A percentile compares a stretch with the other conserved stretches of the same genome.
Conservation (phyloP, 208 protist genomes). For the Vickermania ingenoplastis region DNA sequence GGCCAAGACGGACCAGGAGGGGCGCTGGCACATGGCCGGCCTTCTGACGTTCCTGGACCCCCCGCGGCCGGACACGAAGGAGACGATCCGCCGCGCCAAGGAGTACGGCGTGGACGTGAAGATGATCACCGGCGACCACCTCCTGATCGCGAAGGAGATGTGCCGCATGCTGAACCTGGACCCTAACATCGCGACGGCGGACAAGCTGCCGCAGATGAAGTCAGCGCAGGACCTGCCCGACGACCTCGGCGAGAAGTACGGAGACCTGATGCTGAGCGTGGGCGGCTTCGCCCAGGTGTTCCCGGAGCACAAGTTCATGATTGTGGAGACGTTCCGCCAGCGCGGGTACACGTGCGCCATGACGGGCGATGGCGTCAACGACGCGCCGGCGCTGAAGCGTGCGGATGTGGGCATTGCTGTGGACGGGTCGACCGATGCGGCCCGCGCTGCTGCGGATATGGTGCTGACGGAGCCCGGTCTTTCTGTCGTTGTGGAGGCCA, state of each 20-base stretch:
- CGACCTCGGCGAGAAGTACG: constrained; percentile 42
- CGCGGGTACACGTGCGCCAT: constrained; percentile 89
- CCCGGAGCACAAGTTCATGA: constrained; percentile 95
- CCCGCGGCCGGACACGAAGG: too few species aligned
- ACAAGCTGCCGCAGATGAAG: constrained; percentile 57
- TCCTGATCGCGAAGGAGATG: constrained; percentile 79
- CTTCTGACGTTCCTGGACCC: too few species aligned
- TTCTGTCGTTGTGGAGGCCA: constrained; percentile 89
- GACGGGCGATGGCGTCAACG: constrained; percentile 97
- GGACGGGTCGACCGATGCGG: constrained; percentile 89
- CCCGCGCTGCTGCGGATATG: constrained; percentile 91
- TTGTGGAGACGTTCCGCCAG: too few species aligned
- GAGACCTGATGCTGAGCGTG: constrained; percentile 38
- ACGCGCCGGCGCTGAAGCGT: too few species aligned
- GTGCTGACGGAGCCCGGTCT: too few species aligned
- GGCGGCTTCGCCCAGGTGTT: constrained; percentile 90
- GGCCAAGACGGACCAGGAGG: constrained; percentile 41
- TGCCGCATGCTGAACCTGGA: too few species aligned
- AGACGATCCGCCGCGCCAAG: too few species aligned
- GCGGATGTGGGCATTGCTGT: constrained; percentile 96
- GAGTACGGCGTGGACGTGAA: too few species aligned
- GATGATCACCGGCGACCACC: constrained; percentile 91
- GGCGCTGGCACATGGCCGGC: constrained; percentile 70
- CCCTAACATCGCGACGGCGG: constrained; percentile 74
- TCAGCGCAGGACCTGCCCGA: constrained; percentile 47